These are phyloP conservation scores for Amoeboaphelidium occidentale DNA, from an alignment of 371 early-diverging fungal species.

Conservation along the genomic window DNA sequence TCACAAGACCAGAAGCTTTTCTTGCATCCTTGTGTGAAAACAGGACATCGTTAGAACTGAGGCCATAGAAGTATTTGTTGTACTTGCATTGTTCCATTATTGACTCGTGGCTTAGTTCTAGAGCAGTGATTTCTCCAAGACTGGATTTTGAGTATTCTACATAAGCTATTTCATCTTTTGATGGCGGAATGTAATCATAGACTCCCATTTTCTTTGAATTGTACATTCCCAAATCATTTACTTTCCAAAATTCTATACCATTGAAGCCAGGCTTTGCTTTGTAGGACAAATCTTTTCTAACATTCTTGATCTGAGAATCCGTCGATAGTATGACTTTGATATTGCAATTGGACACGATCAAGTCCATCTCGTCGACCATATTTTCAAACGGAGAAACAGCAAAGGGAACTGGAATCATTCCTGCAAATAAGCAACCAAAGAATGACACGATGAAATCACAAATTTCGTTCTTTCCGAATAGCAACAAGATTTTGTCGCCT, in stretches of 20 bases:
- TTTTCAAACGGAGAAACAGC: constrained; percentile 27
- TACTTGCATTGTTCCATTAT: no score
- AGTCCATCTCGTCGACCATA: constrained; percentile 43
- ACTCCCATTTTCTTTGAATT: constrained; percentile 20
- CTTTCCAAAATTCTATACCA: constrained; percentile 45
- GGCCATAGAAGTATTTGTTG: no score
- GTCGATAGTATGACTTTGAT: constrained; percentile 46
- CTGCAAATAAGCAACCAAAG: constrained; percentile 50
- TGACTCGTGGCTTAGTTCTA: no score
- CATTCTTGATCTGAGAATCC: constrained; percentile 39
- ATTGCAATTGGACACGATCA: constrained; percentile 37
- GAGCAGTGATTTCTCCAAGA: no score
- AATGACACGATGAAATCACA: constrained; percentile 48
- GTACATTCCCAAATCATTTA: constrained; percentile 29
- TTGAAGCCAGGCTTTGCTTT: constrained; percentile 13
- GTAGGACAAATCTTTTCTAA: constrained; percentile 35
- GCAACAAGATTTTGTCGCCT: constrained; percentile 45
- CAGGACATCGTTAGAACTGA: no score
- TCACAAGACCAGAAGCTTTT: no score
- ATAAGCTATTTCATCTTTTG: constrained; percentile 39
- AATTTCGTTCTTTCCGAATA: constrained; percentile 52
- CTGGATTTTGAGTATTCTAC: constrained; percentile 66
- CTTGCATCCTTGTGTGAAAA: no score
- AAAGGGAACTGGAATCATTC: constrained; percentile 51
- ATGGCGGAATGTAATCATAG: constrained; percentile 2